phyloP scores from a whole-genome alignment of 2,329 filamentous ascomycete species.

The Chalaropsis ovoidea region DNA sequence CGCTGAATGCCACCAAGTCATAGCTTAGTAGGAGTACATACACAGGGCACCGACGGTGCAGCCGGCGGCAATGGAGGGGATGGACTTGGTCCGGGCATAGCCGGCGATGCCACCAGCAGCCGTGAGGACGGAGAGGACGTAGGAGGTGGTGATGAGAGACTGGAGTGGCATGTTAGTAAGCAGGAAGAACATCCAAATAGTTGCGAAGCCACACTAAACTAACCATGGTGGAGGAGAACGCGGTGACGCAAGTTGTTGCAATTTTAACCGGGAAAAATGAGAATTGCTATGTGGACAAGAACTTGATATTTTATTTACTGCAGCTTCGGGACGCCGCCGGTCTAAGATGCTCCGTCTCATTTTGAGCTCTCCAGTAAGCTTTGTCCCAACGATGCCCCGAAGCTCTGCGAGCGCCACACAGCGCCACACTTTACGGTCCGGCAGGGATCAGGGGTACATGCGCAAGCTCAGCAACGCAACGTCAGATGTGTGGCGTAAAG shows the following conservation, averaged over 20 bases:
- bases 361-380: neutral
- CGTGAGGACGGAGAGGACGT: constrained; percentile 68
- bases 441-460: neutral
- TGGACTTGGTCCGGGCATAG: constrained; percentile 71
- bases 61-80: constrained; percentile 79
- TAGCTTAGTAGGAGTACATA: constrained; percentile 32
- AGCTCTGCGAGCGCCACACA: constrained; percentile 5
- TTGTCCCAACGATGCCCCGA: neutral
- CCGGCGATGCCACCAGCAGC: constrained; percentile 80
- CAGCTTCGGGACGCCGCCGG: neutral
- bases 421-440: constrained; percentile 12
- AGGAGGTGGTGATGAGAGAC: constrained; percentile 48
- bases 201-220: neutral
- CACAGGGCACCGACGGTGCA: constrained; percentile 63
- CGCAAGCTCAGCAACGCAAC: constrained; percentile 18
- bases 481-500: constrained; percentile 25
- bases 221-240: constrained; percentile 14
- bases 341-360: neutral
- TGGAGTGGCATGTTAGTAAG: constrained; percentile 24
- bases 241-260: neutral
- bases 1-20: neutral
- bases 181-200: neutral
- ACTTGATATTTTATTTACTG: neutral
- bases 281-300: neutral
- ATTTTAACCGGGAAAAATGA: neutral